Conservation (phyloP, 1,284 basidiomycete species). For the Ceratobasidium sp. region DNA sequence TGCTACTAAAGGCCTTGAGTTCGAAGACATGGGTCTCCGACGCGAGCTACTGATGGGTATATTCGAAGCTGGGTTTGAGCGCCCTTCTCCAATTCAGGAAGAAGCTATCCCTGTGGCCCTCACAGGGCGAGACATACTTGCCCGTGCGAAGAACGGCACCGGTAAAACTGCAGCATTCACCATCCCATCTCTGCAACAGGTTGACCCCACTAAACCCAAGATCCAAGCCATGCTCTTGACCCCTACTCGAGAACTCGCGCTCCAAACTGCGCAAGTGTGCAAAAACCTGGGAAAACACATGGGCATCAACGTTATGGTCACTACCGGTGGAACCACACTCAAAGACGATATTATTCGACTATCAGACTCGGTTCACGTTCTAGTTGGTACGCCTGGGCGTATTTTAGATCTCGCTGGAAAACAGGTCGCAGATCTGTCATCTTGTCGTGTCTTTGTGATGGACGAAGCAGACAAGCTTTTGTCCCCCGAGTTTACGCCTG, state of each 20-base stretch:
- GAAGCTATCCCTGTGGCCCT: slow-evolving; percentile 92
- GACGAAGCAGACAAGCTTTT: slow-evolving; percentile 99
- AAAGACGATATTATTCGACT: slow-evolving; percentile 97
- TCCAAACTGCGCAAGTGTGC: slow-evolving; percentile 97
- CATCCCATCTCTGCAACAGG: slow-evolving; percentile 93
- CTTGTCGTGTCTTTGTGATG: slow-evolving; percentile 97
- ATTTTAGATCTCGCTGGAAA: slow-evolving; percentile 96
- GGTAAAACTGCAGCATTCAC: slow-evolving; percentile 99
- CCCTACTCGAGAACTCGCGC: slow-evolving; percentile 92
- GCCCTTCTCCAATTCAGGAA: slow-evolving; percentile 97
- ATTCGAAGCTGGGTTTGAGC: slow-evolving; percentile 96
- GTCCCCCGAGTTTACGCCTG: slow-evolving; percentile 96
- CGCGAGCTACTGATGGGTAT: slow-evolving; percentile 90
- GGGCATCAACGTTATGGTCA: slow-evolving; percentile 97
- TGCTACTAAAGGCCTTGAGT: slow-evolving; percentile 88
- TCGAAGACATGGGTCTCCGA: slow-evolving; percentile 84
- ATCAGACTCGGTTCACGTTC: slow-evolving; percentile 89
- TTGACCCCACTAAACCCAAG: slow-evolving; percentile 86
- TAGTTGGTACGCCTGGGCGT: slow-evolving; percentile 96
- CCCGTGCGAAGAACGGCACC: slow-evolving; percentile 89
- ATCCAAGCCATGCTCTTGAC: slow-evolving; percentile 96
- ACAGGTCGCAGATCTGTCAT: slow-evolving; percentile 90
- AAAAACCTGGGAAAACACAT: slow-evolving; percentile 97
- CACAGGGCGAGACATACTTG: slow-evolving; percentile 88
- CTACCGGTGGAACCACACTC: slow-evolving; percentile 96